Base-by-base conservation (phyloP, 192 early-diverging fungal species). In the Linnemannia schmuckeri region DNA sequence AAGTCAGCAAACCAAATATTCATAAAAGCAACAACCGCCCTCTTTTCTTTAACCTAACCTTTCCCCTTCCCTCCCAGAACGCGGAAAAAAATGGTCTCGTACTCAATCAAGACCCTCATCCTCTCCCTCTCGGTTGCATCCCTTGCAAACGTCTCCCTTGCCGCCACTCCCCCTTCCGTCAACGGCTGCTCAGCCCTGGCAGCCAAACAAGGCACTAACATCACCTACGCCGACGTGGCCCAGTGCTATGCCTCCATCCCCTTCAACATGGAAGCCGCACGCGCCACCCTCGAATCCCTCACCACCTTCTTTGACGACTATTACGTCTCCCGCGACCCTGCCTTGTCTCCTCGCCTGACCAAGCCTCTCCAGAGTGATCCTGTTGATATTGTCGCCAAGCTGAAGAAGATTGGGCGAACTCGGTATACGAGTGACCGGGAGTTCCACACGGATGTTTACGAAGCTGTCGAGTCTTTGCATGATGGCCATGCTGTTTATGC, bases 401-500 rank as follows among this genome's bases (percentile, higher is more conserved):
- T 85, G 40, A 40, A 75, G 6, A 46, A 71, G 68, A 85, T 85
- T 69, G 74, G 68, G 6, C 18, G 66, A 2, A 77, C 22, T 12
- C 20, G 4, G 22, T 80, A 76, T n/a, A 20, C 17, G 20, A 24
- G 46, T 9, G 83, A 85, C 52, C 72, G 33, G 37, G 44, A 70
- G 6, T 85, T 85, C 27, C 83, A 85, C 13, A 44, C 7, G 0
- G 75, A 79, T 41, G 10, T 85, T 15, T 20, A 5, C 10, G 22
- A 41, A 6, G 37, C 76, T 4, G 41, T 66, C 4, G 30, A 72
- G 12, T 76, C 78, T 1, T 6, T 80, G 22, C 70, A 85, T 54
- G 83, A 85, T 54, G 83, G 74, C 1, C 83, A 85, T 52, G 49
- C 46, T 37, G n/a, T 24, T 15, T 85, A 85, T 71, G 30, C 4